phyloP scores from a whole-genome alignment of 768 basidiomycete species.

The Asterophora lycoperdoides region DNA sequence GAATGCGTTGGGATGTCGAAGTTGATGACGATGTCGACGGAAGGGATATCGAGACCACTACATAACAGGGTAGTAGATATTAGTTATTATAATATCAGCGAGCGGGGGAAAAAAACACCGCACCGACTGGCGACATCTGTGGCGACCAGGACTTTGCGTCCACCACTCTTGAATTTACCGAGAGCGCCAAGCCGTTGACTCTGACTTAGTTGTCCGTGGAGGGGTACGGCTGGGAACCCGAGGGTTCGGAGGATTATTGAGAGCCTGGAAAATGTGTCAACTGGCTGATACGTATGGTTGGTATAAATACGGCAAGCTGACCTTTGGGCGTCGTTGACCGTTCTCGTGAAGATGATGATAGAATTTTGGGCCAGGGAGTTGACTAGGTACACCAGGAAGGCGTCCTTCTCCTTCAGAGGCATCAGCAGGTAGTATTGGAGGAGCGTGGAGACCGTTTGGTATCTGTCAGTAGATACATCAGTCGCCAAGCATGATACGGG shows the following conservation, averaged over 20 bases:
- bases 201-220: conserved; percentile 94
- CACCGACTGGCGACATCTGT: conserved; percentile 94
- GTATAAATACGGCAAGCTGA: too few relatives aligned
- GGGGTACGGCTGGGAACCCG: conserved; percentile 91
- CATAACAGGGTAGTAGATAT: conserved; percentile 1
- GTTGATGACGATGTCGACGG: conserved; percentile 96
- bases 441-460: conserved; percentile 93
- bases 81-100: not conserved
- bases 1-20: conserved; percentile 97
- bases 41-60: conserved; percentile 94
- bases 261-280: conserved; percentile 42
- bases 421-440: conserved; percentile 95
- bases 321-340: conserved; percentile 90
- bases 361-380: conserved; percentile 90
- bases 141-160: conserved; percentile 86
- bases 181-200: conserved; percentile 90
- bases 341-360: conserved; percentile 94
- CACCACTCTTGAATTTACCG: conserved; percentile 93
- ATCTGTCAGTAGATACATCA: conserved; percentile 45
- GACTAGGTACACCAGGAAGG: conserved; percentile 82
- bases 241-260: conserved; percentile 86
- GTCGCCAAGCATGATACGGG: not conserved
- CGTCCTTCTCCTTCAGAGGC: conserved; percentile 88
- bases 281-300: too few relatives aligned
- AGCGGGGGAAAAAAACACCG: conserved; percentile 21